phyloP scores from a whole-genome alignment of 257 asterid genomes.

The Striga asiatica region DNA sequence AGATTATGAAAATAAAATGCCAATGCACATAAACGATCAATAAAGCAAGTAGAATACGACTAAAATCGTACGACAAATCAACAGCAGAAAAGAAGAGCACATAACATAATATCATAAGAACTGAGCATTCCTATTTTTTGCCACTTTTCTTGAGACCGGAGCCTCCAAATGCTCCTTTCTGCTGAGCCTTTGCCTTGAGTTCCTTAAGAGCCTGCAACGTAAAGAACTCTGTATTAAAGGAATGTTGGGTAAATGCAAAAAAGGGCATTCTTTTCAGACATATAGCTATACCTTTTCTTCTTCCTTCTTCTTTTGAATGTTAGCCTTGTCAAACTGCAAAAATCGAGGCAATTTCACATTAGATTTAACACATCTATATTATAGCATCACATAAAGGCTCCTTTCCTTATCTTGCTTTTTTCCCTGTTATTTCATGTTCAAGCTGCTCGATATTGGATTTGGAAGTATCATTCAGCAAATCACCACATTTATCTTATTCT shows the following conservation, averaged over 20 bases:
- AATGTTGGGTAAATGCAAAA: neutral
- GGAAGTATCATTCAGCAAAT: too few species aligned
- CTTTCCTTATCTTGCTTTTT: neutral
- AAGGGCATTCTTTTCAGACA: neutral
- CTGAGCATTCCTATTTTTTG: constrained; percentile 35
- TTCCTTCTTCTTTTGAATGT: constrained; percentile 68
- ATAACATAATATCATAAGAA: constrained; percentile 6
- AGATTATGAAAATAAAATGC: neutral
- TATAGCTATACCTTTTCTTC: constrained; percentile 56
- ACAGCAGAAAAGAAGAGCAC: neutral
- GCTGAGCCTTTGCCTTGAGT: constrained; percentile 59
- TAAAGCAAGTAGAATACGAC: constrained; percentile 4
- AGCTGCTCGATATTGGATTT: too few species aligned
- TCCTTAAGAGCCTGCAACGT: constrained; percentile 57
- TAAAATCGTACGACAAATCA: constrained; percentile 1
- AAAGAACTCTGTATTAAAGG: neutral
- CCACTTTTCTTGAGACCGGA: constrained; percentile 81
- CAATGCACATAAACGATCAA: neutral
- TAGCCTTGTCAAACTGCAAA: constrained; percentile 55
- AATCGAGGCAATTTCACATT: too few species aligned
- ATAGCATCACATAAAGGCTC: too few species aligned
- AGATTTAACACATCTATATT: too few species aligned
- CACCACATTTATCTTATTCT: too few species aligned
- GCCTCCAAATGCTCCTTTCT: constrained; percentile 64
- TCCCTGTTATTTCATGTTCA: too few species aligned